Evolutionary conservation across 805 yeast genomes (phyloP).

Genomic region (Priceomyces fermenticarens): DNA sequence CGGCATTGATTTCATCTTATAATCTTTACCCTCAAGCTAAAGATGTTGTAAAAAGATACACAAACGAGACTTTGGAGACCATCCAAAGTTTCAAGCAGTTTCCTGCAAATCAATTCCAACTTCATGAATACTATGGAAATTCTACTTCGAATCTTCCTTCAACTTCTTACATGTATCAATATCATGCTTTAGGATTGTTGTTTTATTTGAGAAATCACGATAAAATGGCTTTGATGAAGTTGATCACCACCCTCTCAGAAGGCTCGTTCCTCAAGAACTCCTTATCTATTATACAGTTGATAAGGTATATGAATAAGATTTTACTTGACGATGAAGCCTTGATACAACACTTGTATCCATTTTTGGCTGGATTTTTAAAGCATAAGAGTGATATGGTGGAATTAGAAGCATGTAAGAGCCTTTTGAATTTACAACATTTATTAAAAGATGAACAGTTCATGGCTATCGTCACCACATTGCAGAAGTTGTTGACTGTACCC

Average conservation of each 20-base stretch:
- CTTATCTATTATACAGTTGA: slow-evolving; percentile 79
- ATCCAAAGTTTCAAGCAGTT: slow-evolving; percentile 59
- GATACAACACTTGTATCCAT: slow-evolving; percentile 55
- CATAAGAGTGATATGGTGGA: slow-evolving; percentile 87
- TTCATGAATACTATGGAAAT: slow-evolving; percentile 55
- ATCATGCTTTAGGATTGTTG: slow-evolving; percentile 90
- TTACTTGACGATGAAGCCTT: slow-evolving; percentile 69
- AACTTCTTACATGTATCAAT: slow-evolving; percentile 82
- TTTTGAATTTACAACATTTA: slow-evolving; percentile 50
- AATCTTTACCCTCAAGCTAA: slow-evolving; percentile 86
- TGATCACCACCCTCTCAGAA: slow-evolving; percentile 73
- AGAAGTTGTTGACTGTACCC: slow-evolving; percentile 78
- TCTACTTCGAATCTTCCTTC: slow-evolving; percentile 53
- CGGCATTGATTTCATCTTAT: slow-evolving; percentile 91
- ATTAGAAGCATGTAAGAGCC: slow-evolving; percentile 84
- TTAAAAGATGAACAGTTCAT: slow-evolving; percentile 64
- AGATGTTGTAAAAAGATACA: slow-evolving; percentile 90
- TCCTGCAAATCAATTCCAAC: slow-evolving; percentile 47
- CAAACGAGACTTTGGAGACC: slow-evolving; percentile 93
- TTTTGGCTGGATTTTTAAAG: slow-evolving; percentile 67
- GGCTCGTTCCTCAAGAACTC: slow-evolving; percentile 68
- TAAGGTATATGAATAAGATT: slow-evolving; percentile 74
- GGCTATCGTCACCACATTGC: slow-evolving; percentile 70
- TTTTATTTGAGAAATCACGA: slow-evolving; percentile 88
- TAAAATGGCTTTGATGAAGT: slow-evolving; percentile 87